Evolutionary conservation across 208 protist genomes (phyloP).

Genomic region (Crithidia sp.): DNA sequence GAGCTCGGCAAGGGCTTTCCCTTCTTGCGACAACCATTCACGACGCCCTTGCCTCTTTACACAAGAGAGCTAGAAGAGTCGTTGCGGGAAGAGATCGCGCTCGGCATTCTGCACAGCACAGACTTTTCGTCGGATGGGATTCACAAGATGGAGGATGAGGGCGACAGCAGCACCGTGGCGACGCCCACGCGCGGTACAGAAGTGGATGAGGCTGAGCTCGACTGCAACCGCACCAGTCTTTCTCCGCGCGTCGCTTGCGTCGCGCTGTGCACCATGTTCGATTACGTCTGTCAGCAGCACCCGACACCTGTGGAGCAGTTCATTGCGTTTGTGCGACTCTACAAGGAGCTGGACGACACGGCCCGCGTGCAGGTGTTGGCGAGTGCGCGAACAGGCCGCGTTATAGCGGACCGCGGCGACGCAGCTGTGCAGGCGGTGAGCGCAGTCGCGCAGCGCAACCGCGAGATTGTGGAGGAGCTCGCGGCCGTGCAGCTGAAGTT

Average conservation of each 20-base stretch:
- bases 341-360: slow-evolving; percentile 22
- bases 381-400: slow-evolving; percentile 27
- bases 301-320: slow-evolving; percentile 41
- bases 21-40: slow-evolving; percentile 29
- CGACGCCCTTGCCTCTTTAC: slow-evolving; percentile 40
- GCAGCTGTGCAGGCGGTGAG: slow-evolving; percentile 54
- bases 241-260: slow-evolving; percentile 12
- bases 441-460: slow-evolving; percentile 39
- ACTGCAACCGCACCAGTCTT: slow-evolving; percentile 11
- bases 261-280: slow-evolving; percentile 29
- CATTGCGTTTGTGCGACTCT: slow-evolving; percentile 21
- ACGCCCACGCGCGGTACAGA: not conserved
- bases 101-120: slow-evolving; percentile 31
- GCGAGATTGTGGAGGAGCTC: slow-evolving; percentile 44
- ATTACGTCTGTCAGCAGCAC: slow-evolving; percentile 15
- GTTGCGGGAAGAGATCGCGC: slow-evolving; percentile 50
- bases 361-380: slow-evolving; percentile 26
- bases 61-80: slow-evolving; percentile 22
- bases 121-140: slow-evolving; percentile 19
- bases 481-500: slow-evolving; percentile 36
- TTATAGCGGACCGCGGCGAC: slow-evolving; percentile 35
- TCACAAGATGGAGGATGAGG: slow-evolving; percentile 20
- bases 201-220: slow-evolving; percentile 7
- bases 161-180: not conserved
- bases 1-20: slow-evolving; percentile 47